Conservation (phyloP, 2,329 filamentous ascomycete species). For the Monosporascus sp. region DNA sequence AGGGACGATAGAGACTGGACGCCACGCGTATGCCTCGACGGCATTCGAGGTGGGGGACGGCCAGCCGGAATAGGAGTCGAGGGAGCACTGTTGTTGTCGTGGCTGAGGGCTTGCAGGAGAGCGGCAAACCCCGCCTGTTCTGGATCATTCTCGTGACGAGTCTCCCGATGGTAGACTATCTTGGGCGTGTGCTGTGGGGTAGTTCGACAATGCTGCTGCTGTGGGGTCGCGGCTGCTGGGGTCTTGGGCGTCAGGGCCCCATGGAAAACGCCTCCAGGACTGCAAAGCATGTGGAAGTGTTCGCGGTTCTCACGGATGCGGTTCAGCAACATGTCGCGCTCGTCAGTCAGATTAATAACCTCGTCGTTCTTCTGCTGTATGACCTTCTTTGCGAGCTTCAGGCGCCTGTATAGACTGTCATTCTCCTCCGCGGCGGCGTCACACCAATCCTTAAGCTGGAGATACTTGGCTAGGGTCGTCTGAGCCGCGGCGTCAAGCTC, state of each 20-base stretch:
- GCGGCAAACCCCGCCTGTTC: slow-evolving; percentile 68
- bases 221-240: slow-evolving; percentile 38
- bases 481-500: slow-evolving; percentile 50
- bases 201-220: slow-evolving; percentile 41
- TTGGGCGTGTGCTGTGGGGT: slow-evolving; percentile 49
- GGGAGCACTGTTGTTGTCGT: slow-evolving; percentile 70
- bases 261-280: slow-evolving; percentile 66
- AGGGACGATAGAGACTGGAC: slow-evolving; percentile 82
- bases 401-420: slow-evolving; percentile 55
- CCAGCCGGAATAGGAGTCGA: slow-evolving; percentile 57
- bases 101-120: slow-evolving; percentile 74
- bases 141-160: slow-evolving; percentile 40
- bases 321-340: slow-evolving; percentile 71
- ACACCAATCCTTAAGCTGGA: slow-evolving; percentile 61
- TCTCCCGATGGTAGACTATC: slow-evolving; percentile 29
- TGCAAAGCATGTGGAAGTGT: slow-evolving; percentile 74
- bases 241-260: slow-evolving; percentile 56
- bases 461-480: slow-evolving; percentile 48
- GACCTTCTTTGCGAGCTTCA: slow-evolving; percentile 70
- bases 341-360: slow-evolving; percentile 64
- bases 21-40: slow-evolving; percentile 64
- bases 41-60: slow-evolving; percentile 44
- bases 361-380: slow-evolving; percentile 76
- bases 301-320: slow-evolving; percentile 87
- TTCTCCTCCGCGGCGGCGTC: slow-evolving; percentile 65